Base-by-base conservation (phyloP, 495 filamentous ascomycete genomes). In the Hyphodiscus hymeniophilus region DNA sequence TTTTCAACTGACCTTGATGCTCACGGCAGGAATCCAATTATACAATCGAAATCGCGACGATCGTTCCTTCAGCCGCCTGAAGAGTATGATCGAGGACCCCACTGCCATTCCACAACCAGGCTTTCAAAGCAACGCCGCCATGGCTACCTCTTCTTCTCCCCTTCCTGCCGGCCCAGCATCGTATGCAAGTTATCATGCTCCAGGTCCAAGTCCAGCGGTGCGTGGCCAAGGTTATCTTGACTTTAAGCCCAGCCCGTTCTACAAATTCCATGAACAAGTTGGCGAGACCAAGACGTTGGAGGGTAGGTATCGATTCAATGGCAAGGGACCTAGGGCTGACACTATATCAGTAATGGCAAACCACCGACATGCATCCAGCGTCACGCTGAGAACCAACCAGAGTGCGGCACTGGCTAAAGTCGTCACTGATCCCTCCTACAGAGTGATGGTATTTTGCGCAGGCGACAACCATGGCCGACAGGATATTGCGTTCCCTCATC, bases 401-500 rank as follows among this genome's bases (percentile, higher is more conserved):
- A 53, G 73, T 36, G 66, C 70, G 12, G 60, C 64, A 1, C 70
- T 79, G 11, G 57, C 70, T 43, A 68, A 63, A 46, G 64, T 84
- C 51, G 64, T 64, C 43, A 61, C 48, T 10, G 80, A 89, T 43
- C 59, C 64, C 0, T 67, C 74, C 32, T 58, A 80, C 32, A 72
- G 76, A 32, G 69, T 90, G 34, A 87, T 96, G 80, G 69, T 95
- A 12, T 95, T 89, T 59, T 92, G 88, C 48, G 83, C 84, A 4
- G 70, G 52, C 3, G 73, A 66, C 72, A 40, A 73, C 77, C 16
- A 67, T 65, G 54, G 75, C 61, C 15, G 79, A 63, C 71, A 80
- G 67, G 89, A 97, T 50, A 80, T 97, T 30, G 69, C 85, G 1
- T 98, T 98, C 55, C 92, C 92, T 0, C 79, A 89, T 51, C 88